Conservation (phyloP, 192 early-diverging fungal genomes). For the Entophlyctis luteolus region DNA sequence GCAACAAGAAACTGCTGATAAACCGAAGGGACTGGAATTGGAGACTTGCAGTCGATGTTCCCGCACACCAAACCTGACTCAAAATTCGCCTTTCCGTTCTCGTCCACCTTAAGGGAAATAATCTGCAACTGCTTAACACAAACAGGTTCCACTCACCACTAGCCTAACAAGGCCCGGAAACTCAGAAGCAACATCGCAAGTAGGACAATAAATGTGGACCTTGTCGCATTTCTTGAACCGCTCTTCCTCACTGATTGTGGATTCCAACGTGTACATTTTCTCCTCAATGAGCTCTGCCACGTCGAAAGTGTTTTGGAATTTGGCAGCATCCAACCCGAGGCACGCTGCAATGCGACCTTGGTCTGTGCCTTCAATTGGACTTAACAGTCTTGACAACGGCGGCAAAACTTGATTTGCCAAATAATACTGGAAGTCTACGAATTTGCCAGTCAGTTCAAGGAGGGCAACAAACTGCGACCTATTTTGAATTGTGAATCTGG, state of each 20-base stretch:
- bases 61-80: conserved; percentile 42
- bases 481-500: conserved; percentile 44
- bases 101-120: conserved; percentile 1
- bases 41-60: conserved; percentile 43
- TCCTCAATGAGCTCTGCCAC: conserved; percentile 36
- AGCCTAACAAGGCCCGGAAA: conserved; percentile 38
- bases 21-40: conserved; percentile 47
- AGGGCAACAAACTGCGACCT: conserved; percentile 39
- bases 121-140: conserved; percentile 17
- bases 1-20: conserved; percentile 58
- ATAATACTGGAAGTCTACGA: conserved; percentile 82
- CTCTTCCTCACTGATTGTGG: conserved; percentile 68
- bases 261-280: conserved; percentile 69
- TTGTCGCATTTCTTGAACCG: conserved; percentile 51
- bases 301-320: conserved; percentile 37
- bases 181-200: conserved; percentile 50
- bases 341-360: conserved; percentile 70
- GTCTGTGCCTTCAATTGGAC: conserved; percentile 83
- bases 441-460: neutral
- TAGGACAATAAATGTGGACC: conserved; percentile 33
- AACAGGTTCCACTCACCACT: conserved; percentile 30
- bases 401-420: conserved; percentile 87
- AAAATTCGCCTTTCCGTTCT: neutral
- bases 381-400: conserved; percentile 75
- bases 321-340: conserved; percentile 69